Percentiles rank a stretch among this genome's conserved stretches.
Evolutionary conservation across 495 filamentous ascomycete species (phyloP).

Genomic region (Tuber borchii): DNA sequence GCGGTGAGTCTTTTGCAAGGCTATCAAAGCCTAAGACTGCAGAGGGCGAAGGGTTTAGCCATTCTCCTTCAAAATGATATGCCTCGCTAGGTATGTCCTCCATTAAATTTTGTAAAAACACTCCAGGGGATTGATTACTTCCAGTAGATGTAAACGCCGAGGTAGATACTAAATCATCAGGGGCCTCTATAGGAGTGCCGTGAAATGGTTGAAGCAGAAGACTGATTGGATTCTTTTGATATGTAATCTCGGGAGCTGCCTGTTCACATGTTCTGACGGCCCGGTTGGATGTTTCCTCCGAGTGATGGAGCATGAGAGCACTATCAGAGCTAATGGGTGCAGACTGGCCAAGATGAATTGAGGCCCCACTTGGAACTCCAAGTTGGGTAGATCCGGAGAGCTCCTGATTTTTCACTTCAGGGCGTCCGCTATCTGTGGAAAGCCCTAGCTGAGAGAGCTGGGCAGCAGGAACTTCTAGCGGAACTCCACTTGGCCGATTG

Average conservation of each 20-base stretch:
- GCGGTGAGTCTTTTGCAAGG: not conserved
- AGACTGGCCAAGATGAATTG: not conserved
- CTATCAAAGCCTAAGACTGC: not conserved
- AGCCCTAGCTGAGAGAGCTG: not conserved
- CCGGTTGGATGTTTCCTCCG: too few species aligned
- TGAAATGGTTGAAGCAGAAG: not conserved
- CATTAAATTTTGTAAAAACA: not conserved
- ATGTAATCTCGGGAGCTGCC: not conserved
- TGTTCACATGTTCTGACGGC: not conserved
- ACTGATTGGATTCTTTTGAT: not conserved
- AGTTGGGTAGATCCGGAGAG: not conserved
- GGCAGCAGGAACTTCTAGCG: not conserved
- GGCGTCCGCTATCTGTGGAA: not conserved
- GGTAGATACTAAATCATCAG: not conserved
- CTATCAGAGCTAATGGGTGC: not conserved
- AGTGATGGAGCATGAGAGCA: not conserved
- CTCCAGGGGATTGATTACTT: not conserved
- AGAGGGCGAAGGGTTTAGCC: not conserved
- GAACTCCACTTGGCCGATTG: not conserved
- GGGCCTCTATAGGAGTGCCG: too few species aligned
- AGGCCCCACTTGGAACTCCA: not conserved
- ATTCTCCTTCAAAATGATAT: not conserved
- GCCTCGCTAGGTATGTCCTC: not conserved
- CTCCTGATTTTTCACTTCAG: not conserved
- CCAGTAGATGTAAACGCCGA: not conserved